Evolutionary conservation across 1,284 basidiomycete species (phyloP), one percentile per base, ranked within the genome.

Genomic region (Trichosporon sp.): DNA sequence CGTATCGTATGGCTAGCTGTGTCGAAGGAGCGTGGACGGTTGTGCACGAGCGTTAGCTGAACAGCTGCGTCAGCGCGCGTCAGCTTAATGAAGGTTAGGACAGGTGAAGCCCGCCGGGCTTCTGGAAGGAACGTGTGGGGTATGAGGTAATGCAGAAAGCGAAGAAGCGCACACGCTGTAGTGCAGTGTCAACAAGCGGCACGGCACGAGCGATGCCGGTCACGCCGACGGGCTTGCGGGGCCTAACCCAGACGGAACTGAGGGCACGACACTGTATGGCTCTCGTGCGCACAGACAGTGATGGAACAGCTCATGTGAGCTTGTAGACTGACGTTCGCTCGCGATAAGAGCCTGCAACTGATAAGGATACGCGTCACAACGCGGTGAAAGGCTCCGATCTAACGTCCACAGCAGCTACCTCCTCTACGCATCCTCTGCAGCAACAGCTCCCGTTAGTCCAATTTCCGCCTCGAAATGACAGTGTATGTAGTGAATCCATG

Each of bases 401-500:
- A 42, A 42, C 21, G 18, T 60, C 56, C 32, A 27, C 27, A 18
- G 23, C 56, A 3, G 25, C 7, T 25, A 18, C 27, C 25, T 7
- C 47, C 15, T 31, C 7, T 13, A n/a, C 5, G 9, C 12, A 21
- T 18, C 29, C n/a, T 25, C 21, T 25, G 9, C 23, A 2, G 51
- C 15, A n/a, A 32, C 27, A 8, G 29, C 23, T 31, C 15, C 21
- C 47, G 47, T 51, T 51, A 51, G 47, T 58, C 27, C 56, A 6
- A 18, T 1, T 32, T 6, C 1, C 2, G 53, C 56, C 23, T n/a
- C 27, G 15, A 60, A 23, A 60, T 9, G 65, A 69, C 70, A 70
- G 68, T 72, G 69, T 68, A 70, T 72, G 47, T 51, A 51, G 47
- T 51, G 67, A 72, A 72, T 72, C 71, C 71, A 72, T 72, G 69